phyloP scores from a whole-genome alignment of 768 basidiomycete species.

The Roridomyces roridus region DNA sequence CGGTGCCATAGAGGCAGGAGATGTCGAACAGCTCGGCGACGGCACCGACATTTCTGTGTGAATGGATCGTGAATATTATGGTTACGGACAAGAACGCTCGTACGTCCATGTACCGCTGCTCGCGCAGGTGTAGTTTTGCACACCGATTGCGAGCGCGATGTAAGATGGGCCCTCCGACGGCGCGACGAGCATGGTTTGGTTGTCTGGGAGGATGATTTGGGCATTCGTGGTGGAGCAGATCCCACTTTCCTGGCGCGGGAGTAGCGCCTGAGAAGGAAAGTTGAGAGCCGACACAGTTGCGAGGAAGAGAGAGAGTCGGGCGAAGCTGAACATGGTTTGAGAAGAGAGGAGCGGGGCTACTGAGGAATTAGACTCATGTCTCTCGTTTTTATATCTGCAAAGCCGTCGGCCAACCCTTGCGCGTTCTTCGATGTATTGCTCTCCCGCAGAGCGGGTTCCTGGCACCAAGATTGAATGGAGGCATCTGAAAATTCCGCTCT shows the following conservation, averaged over 20 bases:
- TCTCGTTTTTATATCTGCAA: too few species aligned
- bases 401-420: too few species aligned
- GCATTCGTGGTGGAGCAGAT: slow-evolving; percentile 33
- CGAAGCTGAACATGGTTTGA: neutral
- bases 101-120: slow-evolving; percentile 53
- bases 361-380: too few species aligned
- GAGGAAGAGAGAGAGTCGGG: neutral
- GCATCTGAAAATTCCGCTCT: too few species aligned
- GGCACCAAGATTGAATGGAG: too few species aligned
- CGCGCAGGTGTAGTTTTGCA: slow-evolving; percentile 63
- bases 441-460: too few species aligned
- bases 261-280: neutral
- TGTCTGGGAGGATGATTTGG: slow-evolving; percentile 26
- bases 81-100: slow-evolving; percentile 22
- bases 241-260: neutral
- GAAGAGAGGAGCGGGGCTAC: too few species aligned
- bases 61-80: neutral
- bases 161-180: slow-evolving; percentile 43
- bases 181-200: slow-evolving; percentile 39
- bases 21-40: slow-evolving; percentile 61
- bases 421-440: too few species aligned
- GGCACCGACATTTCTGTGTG: slow-evolving; percentile 50
- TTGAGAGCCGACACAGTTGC: neutral
- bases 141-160: slow-evolving; percentile 54
- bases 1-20: slow-evolving; percentile 49